Evolutionary conservation across 2,329 filamentous ascomycete species (phyloP), one percentile per base, ranked within the genome.

Genomic region (Xylaria sp.): DNA sequence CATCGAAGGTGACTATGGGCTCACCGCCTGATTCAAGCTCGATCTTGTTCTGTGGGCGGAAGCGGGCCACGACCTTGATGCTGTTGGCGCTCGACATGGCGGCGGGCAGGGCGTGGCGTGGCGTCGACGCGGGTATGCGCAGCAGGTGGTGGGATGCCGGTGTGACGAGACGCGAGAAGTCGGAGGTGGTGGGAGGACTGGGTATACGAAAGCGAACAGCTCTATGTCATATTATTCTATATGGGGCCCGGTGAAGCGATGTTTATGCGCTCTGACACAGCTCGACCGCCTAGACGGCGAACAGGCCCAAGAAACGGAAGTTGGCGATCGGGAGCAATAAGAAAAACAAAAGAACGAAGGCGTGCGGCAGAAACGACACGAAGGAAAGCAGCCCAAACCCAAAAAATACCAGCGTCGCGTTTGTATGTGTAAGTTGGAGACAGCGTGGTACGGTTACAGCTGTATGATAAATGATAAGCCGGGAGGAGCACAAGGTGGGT

Each of bases 1-100:
- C 90, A 80, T 93, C 90, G 81, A 99, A 98, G 59, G 87, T 85
- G 72, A 99, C 96, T 75, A 99, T 95, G 72, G 94, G 92, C 83
- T 96, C 91, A 81, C 95, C 95, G 81, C 94, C 94, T 78, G 92
- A 94, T 70, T 91, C 90, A 80, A 97, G 87, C 86, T 99, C 96
- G 82, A 96, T 84, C 84, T 93, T 94, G 87, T 99, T 99, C 84
- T 98, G 95, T 77, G 96, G 96, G 80, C 96, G 90, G 84, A 99
- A 99, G 79, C 96, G 93, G 86, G 95, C 95, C 81, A 99, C 94
- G 81, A 99, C 96, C 93, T 88, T 91, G 86, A 92, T 91, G 78
- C 86, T 90, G 79, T 90, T 89, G 76, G 84, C 84, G 81, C 84
- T 83, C 80, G 87, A 88, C 86, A 87, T 88, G 80, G 76, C 82